Evolutionary conservation across 148 eudicot species (phyloP).

Genomic region (Rhododendron henanense): DNA sequence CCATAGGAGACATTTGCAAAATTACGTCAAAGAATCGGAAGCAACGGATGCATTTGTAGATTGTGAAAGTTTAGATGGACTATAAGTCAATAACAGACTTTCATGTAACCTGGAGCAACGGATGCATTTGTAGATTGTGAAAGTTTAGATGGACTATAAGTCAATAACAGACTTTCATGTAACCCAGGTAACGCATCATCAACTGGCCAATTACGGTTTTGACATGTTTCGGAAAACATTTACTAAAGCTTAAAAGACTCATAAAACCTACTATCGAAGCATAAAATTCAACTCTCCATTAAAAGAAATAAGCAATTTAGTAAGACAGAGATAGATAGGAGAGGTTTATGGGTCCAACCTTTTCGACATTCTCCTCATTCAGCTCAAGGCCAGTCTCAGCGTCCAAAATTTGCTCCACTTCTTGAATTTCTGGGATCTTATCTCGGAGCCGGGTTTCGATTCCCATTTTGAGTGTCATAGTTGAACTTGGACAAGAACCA

Average conservation of each 20-base stretch:
- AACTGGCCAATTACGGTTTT: neutral
- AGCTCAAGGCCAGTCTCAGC: slow-evolving; percentile 88
- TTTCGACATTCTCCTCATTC: slow-evolving; percentile 83
- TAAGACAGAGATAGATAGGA: neutral
- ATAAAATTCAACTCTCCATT: neutral
- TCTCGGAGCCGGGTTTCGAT: slow-evolving; percentile 77
- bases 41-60: neutral
- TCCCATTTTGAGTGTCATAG: slow-evolving; percentile 90
- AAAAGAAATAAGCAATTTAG: neutral
- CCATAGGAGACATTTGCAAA: neutral
- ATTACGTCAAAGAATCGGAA: neutral
- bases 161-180: neutral
- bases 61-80: neutral
- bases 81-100: neutral
- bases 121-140: neutral
- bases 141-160: neutral
- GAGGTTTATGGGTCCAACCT: slow-evolving; percentile 34
- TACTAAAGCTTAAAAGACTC: neutral
- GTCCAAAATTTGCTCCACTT: slow-evolving; percentile 79
- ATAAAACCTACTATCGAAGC: neutral
- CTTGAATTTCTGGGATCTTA: slow-evolving; percentile 86
- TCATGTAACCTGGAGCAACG: neutral
- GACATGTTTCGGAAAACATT: neutral
- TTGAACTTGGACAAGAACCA: slow-evolving; percentile 96
- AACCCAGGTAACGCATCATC: neutral